phyloP scores from a whole-genome alignment of 352 stramenopile genomes.

The Pythium angustatum region DNA sequence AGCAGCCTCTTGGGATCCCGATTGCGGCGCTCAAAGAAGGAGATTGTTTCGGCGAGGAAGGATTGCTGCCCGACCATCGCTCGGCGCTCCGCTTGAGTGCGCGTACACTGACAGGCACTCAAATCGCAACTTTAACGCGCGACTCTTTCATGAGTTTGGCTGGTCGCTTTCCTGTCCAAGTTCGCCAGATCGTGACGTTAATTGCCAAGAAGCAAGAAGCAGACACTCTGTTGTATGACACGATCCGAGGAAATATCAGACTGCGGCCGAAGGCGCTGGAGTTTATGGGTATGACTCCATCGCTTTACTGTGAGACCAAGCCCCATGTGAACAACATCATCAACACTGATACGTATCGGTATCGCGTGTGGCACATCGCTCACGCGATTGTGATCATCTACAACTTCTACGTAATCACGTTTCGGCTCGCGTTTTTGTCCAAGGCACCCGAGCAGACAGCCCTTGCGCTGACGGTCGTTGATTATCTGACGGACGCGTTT shows the following conservation, averaged over 20 bases:
- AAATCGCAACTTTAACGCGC: conserved; percentile 10
- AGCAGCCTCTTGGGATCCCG: conserved; percentile 25
- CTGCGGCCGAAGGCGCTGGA: conserved; percentile 14
- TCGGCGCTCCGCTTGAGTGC: conserved; percentile 23
- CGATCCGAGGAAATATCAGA: conserved; percentile 15
- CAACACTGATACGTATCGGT: background rate
- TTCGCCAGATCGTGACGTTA: conserved; percentile 22
- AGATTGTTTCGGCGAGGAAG: conserved; percentile 71
- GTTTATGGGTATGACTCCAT: conserved; percentile 20
- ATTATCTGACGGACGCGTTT: conserved; percentile 20
- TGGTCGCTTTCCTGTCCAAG: conserved; percentile 23
- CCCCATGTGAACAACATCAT: conserved; percentile 20
- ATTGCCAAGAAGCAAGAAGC: conserved; percentile 21
- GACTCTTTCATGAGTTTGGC: conserved; percentile 22
- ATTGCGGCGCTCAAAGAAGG: conserved; percentile 49
- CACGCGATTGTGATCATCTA: conserved; percentile 42
- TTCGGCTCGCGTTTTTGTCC: conserved; percentile 28
- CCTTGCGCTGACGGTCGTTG: background rate
- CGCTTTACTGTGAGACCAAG: conserved; percentile 24
- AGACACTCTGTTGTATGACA: conserved; percentile 13
- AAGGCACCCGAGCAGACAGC: background rate
- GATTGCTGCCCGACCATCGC: conserved; percentile 9
- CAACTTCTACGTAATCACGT: conserved; percentile 34
- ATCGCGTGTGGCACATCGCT: conserved; percentile 38
- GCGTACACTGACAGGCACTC: conserved; percentile 17